A percentile compares a stretch with the other conserved stretches of the same genome.
phyloP scores from a whole-genome alignment of 164 flowering plant species.

The Tinospora cordifolia region DNA sequence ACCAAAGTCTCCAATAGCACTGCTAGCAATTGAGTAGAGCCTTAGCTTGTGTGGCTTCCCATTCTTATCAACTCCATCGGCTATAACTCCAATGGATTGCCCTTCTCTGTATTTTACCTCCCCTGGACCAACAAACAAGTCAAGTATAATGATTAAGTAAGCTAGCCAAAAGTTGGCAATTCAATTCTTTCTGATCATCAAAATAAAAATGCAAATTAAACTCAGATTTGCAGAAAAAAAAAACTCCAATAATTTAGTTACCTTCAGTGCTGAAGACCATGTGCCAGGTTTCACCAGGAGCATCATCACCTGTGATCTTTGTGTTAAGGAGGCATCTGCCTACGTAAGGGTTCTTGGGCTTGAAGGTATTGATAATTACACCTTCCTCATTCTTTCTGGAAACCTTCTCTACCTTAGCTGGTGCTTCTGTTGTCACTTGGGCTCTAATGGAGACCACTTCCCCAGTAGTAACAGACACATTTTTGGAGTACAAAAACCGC shows the following conservation, averaged over 20 bases:
- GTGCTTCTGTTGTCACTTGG: constrained; percentile 79
- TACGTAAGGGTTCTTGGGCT: constrained; percentile 74
- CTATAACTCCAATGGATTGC: constrained; percentile 83
- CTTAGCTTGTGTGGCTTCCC: constrained; percentile 97
- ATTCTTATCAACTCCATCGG: constrained; percentile 88
- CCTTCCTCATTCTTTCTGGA: constrained; percentile 87
- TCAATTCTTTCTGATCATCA: neutral
- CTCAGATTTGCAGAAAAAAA: neutral
- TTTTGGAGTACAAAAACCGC: constrained; percentile 39
- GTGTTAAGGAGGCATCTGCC: constrained; percentile 88
- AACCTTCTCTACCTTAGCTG: constrained; percentile 64
- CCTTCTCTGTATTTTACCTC: constrained; percentile 96
- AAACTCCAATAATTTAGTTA: constrained; percentile 19
- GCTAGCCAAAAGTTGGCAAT: neutral
- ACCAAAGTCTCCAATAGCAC: constrained; percentile 98
- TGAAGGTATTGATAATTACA: constrained; percentile 74
- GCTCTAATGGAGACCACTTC: constrained; percentile 62
- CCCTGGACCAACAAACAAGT: constrained; percentile 43
- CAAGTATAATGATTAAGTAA: constrained; percentile 10
- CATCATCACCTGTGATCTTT: constrained; percentile 94
- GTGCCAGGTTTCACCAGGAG: constrained; percentile 99
- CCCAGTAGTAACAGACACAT: constrained; percentile 38
- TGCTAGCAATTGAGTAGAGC: constrained; percentile 95
- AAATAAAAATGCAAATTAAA: too few relatives aligned
- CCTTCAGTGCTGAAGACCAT: constrained; percentile 99